Base-by-base conservation (phyloP, 768 basidiomycete species). In the Steccherinum ochraceum region DNA sequence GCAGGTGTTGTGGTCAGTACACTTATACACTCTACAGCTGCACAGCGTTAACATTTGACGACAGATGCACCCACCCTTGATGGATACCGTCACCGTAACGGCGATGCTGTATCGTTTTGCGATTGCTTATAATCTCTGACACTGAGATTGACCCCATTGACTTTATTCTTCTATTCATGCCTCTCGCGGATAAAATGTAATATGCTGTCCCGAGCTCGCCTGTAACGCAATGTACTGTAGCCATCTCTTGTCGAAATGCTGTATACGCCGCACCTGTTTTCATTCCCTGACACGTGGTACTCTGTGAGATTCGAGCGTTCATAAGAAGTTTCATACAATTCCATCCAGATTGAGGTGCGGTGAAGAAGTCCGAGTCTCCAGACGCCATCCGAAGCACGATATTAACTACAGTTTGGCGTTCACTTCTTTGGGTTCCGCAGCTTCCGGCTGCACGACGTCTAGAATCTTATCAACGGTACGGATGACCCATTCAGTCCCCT, bases 401-500 rank as follows among this genome's bases (percentile, higher is more conserved):
- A 35, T 35, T 16, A 16, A 7, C 75, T 74, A 86, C 67, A 89
- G 72, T 73, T 82, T 89, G 66, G 73, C 76, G 61, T 69, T 67
- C 48, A 47, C 52, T 57, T 59, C 62, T 40, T 64, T 58, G 48
- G 66, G 71, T 58, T 67, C 73, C 65, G 74, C 69, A 20, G 50
- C 48, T 53, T 60, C 64, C 49, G 62, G 56, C 62, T 73, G 76
- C 58, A 89, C 80, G 52, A 82, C 83, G 67, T 89, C 87, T 56
- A 86, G 73, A 67, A 93, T 79, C 60, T 82, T 75, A 71, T 94
- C 92, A 48, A 91, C 81, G 45, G 80, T 86, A 61, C 84, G 82
- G 60, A 93, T 72, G 46, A 93, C 83, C 92, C 92, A 94, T 69
- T 87, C 86, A 18, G 87, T 79, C 26, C 92, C 92, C 66, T 92